These are phyloP conservation scores for Calonectria crousiana DNA, from an alignment of 2,329 filamentous ascomycete species.

Conservation along the genomic window DNA sequence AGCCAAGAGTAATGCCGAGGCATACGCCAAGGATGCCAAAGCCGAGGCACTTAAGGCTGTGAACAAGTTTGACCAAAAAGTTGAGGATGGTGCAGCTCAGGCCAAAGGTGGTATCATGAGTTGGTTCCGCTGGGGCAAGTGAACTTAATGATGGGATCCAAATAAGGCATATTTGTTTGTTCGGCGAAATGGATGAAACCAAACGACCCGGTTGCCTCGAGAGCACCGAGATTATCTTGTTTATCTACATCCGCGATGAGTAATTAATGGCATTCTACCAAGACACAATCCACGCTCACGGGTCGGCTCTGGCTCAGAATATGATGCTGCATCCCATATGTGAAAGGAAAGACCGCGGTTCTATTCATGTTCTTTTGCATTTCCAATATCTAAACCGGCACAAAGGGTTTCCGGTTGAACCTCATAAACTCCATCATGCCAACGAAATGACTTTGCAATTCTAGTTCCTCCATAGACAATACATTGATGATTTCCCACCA, in stretches of 20 bases:
- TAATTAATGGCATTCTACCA: conserved; percentile 11
- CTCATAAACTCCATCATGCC: conserved; percentile 22
- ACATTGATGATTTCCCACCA: conserved; percentile 1
- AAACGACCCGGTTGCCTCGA: not conserved
- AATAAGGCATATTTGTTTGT: not conserved
- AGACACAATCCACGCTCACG: not conserved
- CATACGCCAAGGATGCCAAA: conserved; percentile 72
- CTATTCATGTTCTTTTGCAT: conserved; percentile 13
- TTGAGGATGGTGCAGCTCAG: conserved; percentile 82
- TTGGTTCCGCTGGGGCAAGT: conserved; percentile 80
- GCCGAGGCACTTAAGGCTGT: conserved; percentile 78
- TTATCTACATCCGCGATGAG: conserved; percentile 9
- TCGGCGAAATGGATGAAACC: not conserved
- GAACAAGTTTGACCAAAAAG: conserved; percentile 85
- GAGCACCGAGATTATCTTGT: conserved; percentile 19
- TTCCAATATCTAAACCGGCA: conserved; percentile 14
- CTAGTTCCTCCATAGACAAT: not conserved
- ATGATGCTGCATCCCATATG: not conserved
- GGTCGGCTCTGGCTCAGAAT: not conserved
- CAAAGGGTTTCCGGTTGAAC: not conserved
- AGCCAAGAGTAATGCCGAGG: conserved; percentile 71
- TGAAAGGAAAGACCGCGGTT: not conserved
- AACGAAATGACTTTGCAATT: conserved; percentile 11
- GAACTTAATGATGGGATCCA: conserved; percentile 14
- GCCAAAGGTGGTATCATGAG: conserved; percentile 86